Percentiles rank a stretch among this genome's conserved stretches.
phyloP scores from a whole-genome alignment of 345 rosid species.

The Syzygium jambos region DNA sequence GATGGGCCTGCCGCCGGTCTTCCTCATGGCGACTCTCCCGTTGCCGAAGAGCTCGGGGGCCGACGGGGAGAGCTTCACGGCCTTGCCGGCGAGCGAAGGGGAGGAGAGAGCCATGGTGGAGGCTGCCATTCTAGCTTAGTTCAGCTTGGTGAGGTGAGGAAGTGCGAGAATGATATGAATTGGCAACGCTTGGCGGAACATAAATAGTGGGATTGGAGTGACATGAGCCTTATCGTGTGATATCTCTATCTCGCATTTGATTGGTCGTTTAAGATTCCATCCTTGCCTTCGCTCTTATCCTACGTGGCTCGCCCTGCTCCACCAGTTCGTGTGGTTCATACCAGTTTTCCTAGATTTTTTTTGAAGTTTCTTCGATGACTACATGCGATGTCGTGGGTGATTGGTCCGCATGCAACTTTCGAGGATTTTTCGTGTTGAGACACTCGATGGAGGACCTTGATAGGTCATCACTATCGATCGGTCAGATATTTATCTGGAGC shows the following conservation, averaged over 20 bases:
- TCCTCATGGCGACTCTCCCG: constrained; percentile 13
- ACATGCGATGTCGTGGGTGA: not conserved
- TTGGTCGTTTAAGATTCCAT: not conserved
- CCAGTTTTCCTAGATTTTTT: not conserved
- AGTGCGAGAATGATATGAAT: not conserved
- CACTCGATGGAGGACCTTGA: not conserved
- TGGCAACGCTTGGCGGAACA: not conserved
- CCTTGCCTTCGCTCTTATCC: not conserved
- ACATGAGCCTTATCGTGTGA: not conserved
- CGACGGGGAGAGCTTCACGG: constrained; percentile 5
- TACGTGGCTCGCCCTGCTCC: constrained; percentile 1
- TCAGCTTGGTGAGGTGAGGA: not conserved
- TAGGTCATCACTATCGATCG: not conserved
- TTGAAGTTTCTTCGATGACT: not conserved
- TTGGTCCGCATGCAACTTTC: not conserved
- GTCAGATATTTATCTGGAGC: not conserved
- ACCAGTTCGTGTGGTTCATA: not conserved
- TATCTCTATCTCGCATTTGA: constrained; percentile 1
- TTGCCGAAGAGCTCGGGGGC: constrained; percentile 3
- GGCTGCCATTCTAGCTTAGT: not conserved
- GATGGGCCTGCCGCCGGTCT: not conserved
- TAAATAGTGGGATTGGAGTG: not conserved
- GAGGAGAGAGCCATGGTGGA: constrained; percentile 22
- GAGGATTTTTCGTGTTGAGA: not conserved
- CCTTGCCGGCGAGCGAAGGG: constrained; percentile 16